Percentiles rank a stretch among this genome's conserved stretches.
phyloP scores from a whole-genome alignment of 805 yeast species.

The Priceomyces haplophilus region DNA sequence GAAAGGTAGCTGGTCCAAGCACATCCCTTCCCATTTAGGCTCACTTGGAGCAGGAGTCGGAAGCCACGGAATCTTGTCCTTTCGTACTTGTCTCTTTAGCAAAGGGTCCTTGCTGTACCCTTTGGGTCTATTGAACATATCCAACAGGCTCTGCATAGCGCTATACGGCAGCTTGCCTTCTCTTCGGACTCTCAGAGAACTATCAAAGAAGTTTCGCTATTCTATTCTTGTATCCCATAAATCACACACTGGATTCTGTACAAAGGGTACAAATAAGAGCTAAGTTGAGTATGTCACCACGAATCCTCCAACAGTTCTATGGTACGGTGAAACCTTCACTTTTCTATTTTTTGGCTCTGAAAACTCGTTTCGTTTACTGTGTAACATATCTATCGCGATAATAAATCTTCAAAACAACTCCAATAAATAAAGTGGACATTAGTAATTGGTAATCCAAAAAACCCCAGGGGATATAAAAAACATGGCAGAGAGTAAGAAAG shows the following conservation, averaged over 20 bases:
- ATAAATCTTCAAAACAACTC: not conserved
- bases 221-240: not conserved
- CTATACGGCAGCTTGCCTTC: too few relatives aligned
- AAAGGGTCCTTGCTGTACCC: conserved; percentile 1
- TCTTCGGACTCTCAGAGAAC: not conserved
- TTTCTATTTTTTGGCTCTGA: too few relatives aligned
- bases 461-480: not conserved
- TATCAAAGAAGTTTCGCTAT: not conserved
- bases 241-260: not conserved
- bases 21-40: not conserved
- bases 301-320: too few relatives aligned
- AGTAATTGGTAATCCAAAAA: not conserved
- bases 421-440: not conserved
- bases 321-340: too few relatives aligned
- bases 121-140: conserved; percentile 2
- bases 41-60: not conserved
- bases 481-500: conserved; percentile 7
- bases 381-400: not conserved
- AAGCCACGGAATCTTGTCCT: not conserved
- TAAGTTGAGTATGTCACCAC: too few relatives aligned
- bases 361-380: not conserved
- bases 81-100: not conserved
- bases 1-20: conserved; percentile 32
- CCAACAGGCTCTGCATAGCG: not conserved
- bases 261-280: too few relatives aligned